Evolutionary conservation across 257 asterid species (phyloP).

Genomic region (Przewalskia tangutica): DNA sequence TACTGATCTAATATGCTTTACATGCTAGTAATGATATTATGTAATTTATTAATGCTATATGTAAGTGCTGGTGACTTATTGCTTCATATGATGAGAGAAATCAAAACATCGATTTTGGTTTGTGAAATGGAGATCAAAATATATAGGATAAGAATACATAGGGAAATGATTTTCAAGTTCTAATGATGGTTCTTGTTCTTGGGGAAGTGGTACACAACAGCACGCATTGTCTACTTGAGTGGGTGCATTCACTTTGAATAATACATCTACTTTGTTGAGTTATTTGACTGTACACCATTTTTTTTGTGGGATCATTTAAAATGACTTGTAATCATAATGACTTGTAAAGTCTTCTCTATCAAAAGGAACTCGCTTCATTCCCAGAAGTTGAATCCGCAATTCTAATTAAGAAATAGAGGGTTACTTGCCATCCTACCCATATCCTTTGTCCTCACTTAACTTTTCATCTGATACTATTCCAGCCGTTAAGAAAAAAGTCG

Average conservation of each 20-base stretch:
- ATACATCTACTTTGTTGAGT: constrained; percentile 9
- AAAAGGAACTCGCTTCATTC: too few species aligned
- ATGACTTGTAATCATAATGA: not conserved
- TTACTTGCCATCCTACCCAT: too few species aligned
- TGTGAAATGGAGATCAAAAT: constrained; percentile 1
- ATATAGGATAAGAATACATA: not conserved
- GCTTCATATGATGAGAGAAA: not conserved
- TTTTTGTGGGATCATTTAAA: not conserved
- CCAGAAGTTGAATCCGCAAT: too few species aligned
- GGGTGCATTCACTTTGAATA: constrained; percentile 30
- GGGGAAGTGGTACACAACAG: constrained; percentile 58
- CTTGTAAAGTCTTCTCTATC: too few species aligned
- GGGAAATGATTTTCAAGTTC: constrained; percentile 6
- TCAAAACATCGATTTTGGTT: not conserved
- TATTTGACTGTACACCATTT: not conserved
- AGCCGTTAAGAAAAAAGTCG: too few species aligned
- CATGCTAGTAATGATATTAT: too few species aligned
- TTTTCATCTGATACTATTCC: too few species aligned
- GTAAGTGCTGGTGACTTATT: too few species aligned
- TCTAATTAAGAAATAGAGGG: too few species aligned
- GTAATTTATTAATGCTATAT: too few species aligned
- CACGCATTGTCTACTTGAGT: constrained; percentile 49
- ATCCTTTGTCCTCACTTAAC: too few species aligned
- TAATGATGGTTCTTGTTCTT: not conserved
- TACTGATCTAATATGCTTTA: too few species aligned